Base-by-base conservation (phyloP, 805 yeast species). In the Nakazawaea sp. region DNA sequence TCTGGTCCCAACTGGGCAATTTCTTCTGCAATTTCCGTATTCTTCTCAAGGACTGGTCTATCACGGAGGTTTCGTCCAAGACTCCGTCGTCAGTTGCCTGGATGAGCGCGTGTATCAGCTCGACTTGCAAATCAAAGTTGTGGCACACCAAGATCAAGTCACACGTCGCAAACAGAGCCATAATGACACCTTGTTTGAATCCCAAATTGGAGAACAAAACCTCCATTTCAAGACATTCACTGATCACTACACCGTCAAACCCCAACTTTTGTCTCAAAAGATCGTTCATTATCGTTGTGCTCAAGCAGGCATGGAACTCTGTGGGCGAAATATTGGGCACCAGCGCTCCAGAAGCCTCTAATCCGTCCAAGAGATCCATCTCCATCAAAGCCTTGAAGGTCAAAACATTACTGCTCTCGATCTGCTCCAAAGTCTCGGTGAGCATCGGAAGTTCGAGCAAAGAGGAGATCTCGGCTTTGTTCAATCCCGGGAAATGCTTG, bases 401-500 rank as follows among this genome's bases (percentile, higher is more conserved):
- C 11, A 69, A 56, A 37, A 66, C 55, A 45, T 72, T 70, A 47
- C 66, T 68, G 24, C 64, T 60, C 35, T 68, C 67, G 26, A 76
- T 56, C 47, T 74, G 79, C 24, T 68, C 72, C 19, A 70, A 54
- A 3, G 75, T 62, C 35, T 77, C 82, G 3, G 70, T 62, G 50
- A 77, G 68, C 66, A 75, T 71, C 5, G 81, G 81, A 21, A 75
- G 50, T 41, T 77, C 81, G 30, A 75, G 54, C 27, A 74, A 53
- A 3, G 75, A 66, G 47, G 76, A 80, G 5, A 77, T 77, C 16
- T 68, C 64, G 1, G 81, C 80, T 38, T 71, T 70, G 3, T 82
- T 82, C 36, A 73, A 74, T 1, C 84, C 84, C 0, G 84, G 84
- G 46, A 77, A 77, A 53, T 78, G 82, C 46, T 77, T 77, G 0